A percentile compares a stretch with the other conserved stretches of the same genome.
Evolutionary conservation across 108 stramenopile species (phyloP).

Genomic region (Cyclotella kingstonii): DNA sequence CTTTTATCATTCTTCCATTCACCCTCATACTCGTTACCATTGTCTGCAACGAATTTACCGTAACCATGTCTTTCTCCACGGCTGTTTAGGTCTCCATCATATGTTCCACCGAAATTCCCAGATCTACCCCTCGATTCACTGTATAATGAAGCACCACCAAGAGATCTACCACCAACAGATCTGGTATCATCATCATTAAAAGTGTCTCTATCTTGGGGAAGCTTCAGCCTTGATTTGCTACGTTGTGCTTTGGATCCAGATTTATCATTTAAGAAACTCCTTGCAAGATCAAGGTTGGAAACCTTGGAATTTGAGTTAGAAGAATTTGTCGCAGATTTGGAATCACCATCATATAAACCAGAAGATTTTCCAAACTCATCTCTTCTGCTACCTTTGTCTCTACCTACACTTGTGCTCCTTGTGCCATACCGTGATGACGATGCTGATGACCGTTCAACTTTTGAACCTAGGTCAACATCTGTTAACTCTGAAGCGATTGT

Average conservation of each 20-base stretch:
- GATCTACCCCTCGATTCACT: conserved; percentile 20
- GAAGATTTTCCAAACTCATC: conserved; percentile 9
- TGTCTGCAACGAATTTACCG: conserved; percentile 41
- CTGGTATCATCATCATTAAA: conserved; percentile 29
- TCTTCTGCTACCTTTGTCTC: conserved; percentile 23
- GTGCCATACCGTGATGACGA: conserved; percentile 31
- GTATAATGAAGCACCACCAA: conserved; percentile 37
- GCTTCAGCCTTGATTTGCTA: conserved; percentile 17
- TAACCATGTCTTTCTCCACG: conserved; percentile 43
- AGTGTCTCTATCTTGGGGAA: conserved; percentile 41
- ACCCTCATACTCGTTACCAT: conserved; percentile 45
- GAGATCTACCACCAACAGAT: conserved; percentile 27
- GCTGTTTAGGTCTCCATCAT: conserved; percentile 41
- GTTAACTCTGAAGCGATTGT: conserved; percentile 42
- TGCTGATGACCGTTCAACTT: conserved; percentile 23
- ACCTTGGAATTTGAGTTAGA: conserved; percentile 17
- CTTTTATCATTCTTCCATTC: conserved; percentile 47
- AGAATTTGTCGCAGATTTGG: conserved; percentile 21
- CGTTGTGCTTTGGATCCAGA: background rate
- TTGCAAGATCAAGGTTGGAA: conserved; percentile 40
- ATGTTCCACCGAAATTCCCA: conserved; percentile 34
- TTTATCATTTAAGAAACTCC: conserved; percentile 25
- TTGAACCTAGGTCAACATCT: conserved; percentile 26
- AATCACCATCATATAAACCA: conserved; percentile 7
- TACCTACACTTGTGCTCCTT: conserved; percentile 30